Conservation (phyloP, 129 eudicot species). For the Gnaphalium uliginosum region DNA sequence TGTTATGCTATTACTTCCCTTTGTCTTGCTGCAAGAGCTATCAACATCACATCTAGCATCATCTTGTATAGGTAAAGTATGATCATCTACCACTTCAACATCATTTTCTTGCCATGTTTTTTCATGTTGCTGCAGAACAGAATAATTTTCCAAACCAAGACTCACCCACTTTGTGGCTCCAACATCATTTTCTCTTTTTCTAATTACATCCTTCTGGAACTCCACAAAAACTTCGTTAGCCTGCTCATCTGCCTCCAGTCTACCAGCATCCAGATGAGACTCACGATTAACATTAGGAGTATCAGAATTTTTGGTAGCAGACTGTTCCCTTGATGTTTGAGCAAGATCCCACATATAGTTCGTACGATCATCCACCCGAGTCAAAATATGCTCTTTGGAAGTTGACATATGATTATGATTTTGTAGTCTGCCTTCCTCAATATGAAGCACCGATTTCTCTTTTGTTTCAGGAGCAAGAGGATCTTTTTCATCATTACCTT, state of each 20-base stretch:
- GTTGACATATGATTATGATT: slow-evolving; percentile 9
- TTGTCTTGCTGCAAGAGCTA: slow-evolving; percentile 13
- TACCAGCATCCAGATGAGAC: slow-evolving; percentile 21
- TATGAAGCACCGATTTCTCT: slow-evolving; percentile 20
- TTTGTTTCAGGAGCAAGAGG: slow-evolving; percentile 13
- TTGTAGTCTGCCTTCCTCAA: slow-evolving; percentile 18
- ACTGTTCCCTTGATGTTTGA: slow-evolving; percentile 29
- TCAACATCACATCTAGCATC: slow-evolving; percentile 11
- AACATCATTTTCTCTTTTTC: slow-evolving; percentile 22
- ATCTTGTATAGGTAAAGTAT: slow-evolving; percentile 5
- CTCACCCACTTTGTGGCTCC: slow-evolving; percentile 10
- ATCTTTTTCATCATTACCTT: slow-evolving; percentile 14
- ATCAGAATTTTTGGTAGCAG: slow-evolving; percentile 30
- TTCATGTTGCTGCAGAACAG: slow-evolving; percentile 2
- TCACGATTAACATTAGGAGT: slow-evolving; percentile 6
- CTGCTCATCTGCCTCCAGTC: background rate
- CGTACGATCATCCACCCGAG: slow-evolving; percentile 4
- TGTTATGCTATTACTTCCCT: background rate
- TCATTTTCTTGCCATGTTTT: slow-evolving; percentile 20
- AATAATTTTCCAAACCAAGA: background rate
- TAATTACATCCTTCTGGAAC: slow-evolving; percentile 13
- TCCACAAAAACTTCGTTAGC: slow-evolving; percentile 14
- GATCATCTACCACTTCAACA: slow-evolving; percentile 19
- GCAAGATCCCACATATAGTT: slow-evolving; percentile 27
- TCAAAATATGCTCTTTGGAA: background rate